Evolutionary conservation across 768 basidiomycete species (phyloP).

Genomic region (Rhodotorula paludigena): DNA sequence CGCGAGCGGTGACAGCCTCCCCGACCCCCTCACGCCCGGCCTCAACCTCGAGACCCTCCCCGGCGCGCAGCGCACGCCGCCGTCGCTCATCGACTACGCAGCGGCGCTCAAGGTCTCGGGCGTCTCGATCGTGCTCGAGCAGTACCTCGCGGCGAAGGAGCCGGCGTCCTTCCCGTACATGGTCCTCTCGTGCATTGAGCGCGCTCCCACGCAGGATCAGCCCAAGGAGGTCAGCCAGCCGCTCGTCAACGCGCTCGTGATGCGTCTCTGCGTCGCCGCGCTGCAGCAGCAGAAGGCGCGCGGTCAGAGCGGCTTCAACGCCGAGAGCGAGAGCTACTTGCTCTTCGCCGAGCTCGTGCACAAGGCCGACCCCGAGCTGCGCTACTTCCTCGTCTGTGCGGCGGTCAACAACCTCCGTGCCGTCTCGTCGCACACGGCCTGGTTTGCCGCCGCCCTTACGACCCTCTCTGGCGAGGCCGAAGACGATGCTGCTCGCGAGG

Average conservation of each 20-base stretch:
- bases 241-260: conserved; percentile 85
- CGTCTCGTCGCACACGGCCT: background rate
- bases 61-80: conserved; percentile 88
- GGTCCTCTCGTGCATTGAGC: conserved; percentile 68
- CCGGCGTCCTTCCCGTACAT: conserved; percentile 54
- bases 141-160: conserved; percentile 61
- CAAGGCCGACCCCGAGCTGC: conserved; percentile 82
- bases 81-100: conserved; percentile 84
- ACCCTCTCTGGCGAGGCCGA: no score
- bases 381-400: conserved; percentile 37
- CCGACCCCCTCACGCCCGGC: conserved; percentile 60
- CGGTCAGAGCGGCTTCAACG: conserved; percentile 75
- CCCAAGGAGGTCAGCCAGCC: conserved; percentile 59
- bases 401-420: background rate
- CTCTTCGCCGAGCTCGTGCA: conserved; percentile 74
- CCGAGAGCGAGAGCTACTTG: conserved; percentile 76
- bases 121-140: conserved; percentile 72
- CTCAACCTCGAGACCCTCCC: conserved; percentile 56
- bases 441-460: background rate
- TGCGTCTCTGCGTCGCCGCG: conserved; percentile 91
- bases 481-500: no score
- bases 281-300: conserved; percentile 81
- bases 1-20: conserved; percentile 64
- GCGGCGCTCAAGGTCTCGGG: conserved; percentile 70
- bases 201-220: conserved; percentile 44